Percentiles rank a stretch among this genome's conserved stretches.
These are phyloP conservation scores for Fomitopsis pinicola DNA, from an alignment of 1,284 basidiomycete genomes.

Conservation along the genomic window DNA sequence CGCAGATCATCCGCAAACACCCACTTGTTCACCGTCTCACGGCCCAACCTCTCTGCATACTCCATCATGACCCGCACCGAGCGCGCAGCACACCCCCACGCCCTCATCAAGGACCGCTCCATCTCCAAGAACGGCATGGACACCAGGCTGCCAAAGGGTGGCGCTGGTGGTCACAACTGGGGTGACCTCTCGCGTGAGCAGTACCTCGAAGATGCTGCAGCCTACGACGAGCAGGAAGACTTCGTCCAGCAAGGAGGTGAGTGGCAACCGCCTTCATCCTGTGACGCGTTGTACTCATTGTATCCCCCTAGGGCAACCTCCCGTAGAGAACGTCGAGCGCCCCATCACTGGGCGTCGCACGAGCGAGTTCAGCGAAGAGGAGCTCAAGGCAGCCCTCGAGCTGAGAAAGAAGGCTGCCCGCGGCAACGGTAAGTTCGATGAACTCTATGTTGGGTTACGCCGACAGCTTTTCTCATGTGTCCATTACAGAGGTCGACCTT, in stretches of 20 bases:
- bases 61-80: constrained; percentile 69
- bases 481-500: constrained; percentile 55
- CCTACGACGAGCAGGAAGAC: constrained; percentile 46
- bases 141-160: constrained; percentile 71
- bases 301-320: neutral
- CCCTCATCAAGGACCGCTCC: constrained; percentile 72
- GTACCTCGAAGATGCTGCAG: constrained; percentile 49
- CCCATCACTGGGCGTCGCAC: constrained; percentile 21
- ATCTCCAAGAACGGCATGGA: constrained; percentile 72
- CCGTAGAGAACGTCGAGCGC: constrained; percentile 11
- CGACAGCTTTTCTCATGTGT: constrained; percentile 3
- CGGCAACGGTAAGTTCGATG: constrained; percentile 39
- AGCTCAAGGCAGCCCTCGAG: constrained; percentile 57
- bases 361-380: constrained; percentile 55
- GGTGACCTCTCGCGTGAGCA: constrained; percentile 65
- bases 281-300: neutral
- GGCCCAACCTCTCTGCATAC: neutral
- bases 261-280: neutral
- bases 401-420: constrained; percentile 68
- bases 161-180: constrained; percentile 81
- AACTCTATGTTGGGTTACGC: neutral
- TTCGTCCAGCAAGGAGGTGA: constrained; percentile 28
- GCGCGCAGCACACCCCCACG: constrained; percentile 69
- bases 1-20: neutral
- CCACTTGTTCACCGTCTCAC: neutral